A percentile compares a stretch with the other conserved stretches of the same genome.
These are phyloP conservation scores for Chimonanthus praecox DNA, from an alignment of 164 flowering plant species.

Conservation along the genomic window DNA sequence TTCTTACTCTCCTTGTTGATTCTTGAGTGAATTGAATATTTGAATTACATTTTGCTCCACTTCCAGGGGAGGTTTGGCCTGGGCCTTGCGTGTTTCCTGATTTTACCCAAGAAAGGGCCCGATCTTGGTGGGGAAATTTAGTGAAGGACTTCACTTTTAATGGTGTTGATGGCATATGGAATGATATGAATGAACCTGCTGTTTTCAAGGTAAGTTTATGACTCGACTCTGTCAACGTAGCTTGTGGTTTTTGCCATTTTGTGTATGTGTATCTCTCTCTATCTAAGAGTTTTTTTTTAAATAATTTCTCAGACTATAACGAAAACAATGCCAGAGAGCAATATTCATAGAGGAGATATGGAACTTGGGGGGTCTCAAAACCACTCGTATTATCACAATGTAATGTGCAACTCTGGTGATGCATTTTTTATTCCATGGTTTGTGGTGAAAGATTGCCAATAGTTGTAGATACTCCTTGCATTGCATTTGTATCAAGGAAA, in stretches of 20 bases:
- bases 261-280: neutral
- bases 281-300: neutral
- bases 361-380: constrained; percentile 81
- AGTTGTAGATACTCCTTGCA: constrained; percentile 4
- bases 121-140: constrained; percentile 89
- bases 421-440: neutral
- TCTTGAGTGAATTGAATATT: neutral
- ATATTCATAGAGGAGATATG: constrained; percentile 77
- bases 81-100: constrained; percentile 98
- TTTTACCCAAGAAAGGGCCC: constrained; percentile 67
- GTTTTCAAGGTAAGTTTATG: constrained; percentile 58
- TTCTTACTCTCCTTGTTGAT: neutral
- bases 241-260: constrained; percentile 1
- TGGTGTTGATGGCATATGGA: constrained; percentile 99
- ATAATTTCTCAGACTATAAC: constrained; percentile 52
- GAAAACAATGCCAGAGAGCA: constrained; percentile 95
- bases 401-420: constrained; percentile 21
- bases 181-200: constrained; percentile 99
- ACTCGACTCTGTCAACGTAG: neutral
- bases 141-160: constrained; percentile 75
- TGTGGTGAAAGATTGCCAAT: neutral
- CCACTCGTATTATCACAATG: constrained; percentile 90
- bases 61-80: constrained; percentile 92
- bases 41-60: constrained; percentile 1
- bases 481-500: neutral